Evolutionary conservation across 805 yeast species (phyloP), one percentile per base, ranked within the genome.

Genomic region (Pichia heedii): DNA sequence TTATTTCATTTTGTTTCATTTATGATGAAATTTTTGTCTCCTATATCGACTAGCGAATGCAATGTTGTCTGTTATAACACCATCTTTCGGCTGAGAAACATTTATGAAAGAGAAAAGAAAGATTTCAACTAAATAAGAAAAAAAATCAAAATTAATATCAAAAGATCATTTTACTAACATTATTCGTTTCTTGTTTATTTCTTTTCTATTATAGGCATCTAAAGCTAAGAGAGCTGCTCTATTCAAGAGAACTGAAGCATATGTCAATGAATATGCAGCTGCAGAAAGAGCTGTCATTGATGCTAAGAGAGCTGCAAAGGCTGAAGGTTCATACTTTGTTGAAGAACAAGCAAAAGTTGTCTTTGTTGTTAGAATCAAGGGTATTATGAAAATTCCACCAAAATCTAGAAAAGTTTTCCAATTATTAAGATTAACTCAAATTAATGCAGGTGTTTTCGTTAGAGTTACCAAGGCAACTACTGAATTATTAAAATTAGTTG

Each of bases 351-450:
- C 81, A 66, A 88, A 86, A 74, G 83, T 89, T 66, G 95, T 86
- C 57, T 87, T 89, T 71, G 95, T 89, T 66, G 80, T 89, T 71
- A 87, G 97, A 84, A 89, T 89, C 82, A 89, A 89, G 90, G 97
- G 97, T 89, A 86, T 89, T 72, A 84, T 77, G 89, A 89, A 88
- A 84, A 87, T 89, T 63, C 85, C 96, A 67, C 96, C 97, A 67
- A 89, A 89, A 84, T 96, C 96, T 81, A 88, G 96, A 85, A 89
- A 89, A 85, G 95, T 89, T 64, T 72, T 87, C 71, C 96, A 84
- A 75, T 80, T 88, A 69, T 77, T 86, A 71, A 83, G 96, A 79
- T 81, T 87, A 72, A 77, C 81, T 68, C 95, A 85, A 77, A 84
- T 87, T 73, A 87, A 87, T 79, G 77, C 93, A 63, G 96, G 90